phyloP scores from a whole-genome alignment of 768 basidiomycete species.

The Suillus plorans region DNA sequence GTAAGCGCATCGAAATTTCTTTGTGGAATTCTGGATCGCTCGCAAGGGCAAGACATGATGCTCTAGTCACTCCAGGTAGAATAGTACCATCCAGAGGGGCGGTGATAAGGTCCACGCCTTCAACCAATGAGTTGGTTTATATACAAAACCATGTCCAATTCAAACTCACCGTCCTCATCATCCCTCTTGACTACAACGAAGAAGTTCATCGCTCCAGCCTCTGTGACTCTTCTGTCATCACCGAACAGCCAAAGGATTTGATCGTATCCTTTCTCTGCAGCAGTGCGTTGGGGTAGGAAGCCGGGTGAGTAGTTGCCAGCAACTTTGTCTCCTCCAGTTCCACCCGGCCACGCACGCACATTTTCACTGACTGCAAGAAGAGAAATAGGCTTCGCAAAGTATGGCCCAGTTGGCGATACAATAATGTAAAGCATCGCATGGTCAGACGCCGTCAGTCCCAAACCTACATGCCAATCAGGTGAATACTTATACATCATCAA shows the following conservation, averaged over 20 bases:
- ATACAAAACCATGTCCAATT: not conserved
- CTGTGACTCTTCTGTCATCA: slow-evolving; percentile 50
- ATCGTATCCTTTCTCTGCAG: slow-evolving; percentile 66
- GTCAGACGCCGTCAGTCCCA: slow-evolving; percentile 73
- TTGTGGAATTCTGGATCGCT: slow-evolving; percentile 53
- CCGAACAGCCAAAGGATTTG: slow-evolving; percentile 82
- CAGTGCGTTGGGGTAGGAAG: slow-evolving; percentile 64
- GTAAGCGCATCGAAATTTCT: slow-evolving; percentile 27
- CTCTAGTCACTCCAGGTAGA: slow-evolving; percentile 89
- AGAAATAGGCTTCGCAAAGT: slow-evolving; percentile 53
- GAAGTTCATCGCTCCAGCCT: slow-evolving; percentile 81
- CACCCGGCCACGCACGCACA: slow-evolving; percentile 85
- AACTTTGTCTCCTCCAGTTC: slow-evolving; percentile 62
- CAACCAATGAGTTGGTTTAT: not conserved
- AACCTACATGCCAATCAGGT: slow-evolving; percentile 27
- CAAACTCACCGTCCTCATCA: slow-evolving; percentile 48
- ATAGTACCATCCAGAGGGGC: slow-evolving; percentile 91
- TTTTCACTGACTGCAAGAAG: slow-evolving; percentile 66
- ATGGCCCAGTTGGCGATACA: slow-evolving; percentile 56
- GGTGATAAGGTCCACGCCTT: slow-evolving; percentile 81
- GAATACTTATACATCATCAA: not conserved
- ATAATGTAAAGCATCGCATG: slow-evolving; percentile 88
- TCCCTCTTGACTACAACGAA: slow-evolving; percentile 63
- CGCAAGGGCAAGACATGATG: slow-evolving; percentile 74
- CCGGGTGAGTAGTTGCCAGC: slow-evolving; percentile 65